Conservation (phyloP, 192 early-diverging fungal genomes). For the Podila clonocystis region DNA sequence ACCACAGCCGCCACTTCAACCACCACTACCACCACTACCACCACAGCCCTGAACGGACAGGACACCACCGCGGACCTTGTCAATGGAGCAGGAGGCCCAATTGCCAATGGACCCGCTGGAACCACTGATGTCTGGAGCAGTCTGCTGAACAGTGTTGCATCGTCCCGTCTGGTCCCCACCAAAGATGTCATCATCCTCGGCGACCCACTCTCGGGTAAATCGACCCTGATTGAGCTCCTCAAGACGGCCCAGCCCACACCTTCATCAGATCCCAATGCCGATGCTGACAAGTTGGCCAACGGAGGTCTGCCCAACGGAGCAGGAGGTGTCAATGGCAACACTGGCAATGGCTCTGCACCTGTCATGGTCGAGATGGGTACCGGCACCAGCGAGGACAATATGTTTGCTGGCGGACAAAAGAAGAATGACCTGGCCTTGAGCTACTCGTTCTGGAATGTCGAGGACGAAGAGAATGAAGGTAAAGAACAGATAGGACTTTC, state of each 20-base stretch:
- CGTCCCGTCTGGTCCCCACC: constrained; percentile 78
- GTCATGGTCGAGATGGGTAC: constrained; percentile 57
- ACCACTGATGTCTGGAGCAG: constrained; percentile 78
- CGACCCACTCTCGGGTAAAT: constrained; percentile 86
- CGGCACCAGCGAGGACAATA: constrained; percentile 45
- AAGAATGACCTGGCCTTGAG: constrained; percentile 83
- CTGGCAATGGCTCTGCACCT: constrained; percentile 55
- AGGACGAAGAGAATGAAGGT: constrained; percentile 90
- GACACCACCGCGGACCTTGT: background rate
- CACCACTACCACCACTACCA: background rate
- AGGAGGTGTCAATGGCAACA: constrained; percentile 29
- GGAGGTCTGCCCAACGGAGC: constrained; percentile 20
- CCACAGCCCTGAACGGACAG: background rate
- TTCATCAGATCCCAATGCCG: constrained; percentile 23
- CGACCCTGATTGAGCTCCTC: constrained; percentile 76
- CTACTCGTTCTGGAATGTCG: constrained; percentile 85
- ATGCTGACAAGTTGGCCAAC: constrained; percentile 15
- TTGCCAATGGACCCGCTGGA: background rate
- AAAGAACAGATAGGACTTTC: background rate
- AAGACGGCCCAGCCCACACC: constrained; percentile 60
- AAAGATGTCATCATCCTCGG: constrained; percentile 87
- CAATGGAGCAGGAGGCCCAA: background rate
- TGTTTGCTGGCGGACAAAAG: constrained; percentile 54
- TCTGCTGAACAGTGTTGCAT: constrained; percentile 79
- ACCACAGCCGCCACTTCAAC: background rate